Base-by-base conservation (phyloP, 768 basidiomycete species). In the Russula virescens region DNA sequence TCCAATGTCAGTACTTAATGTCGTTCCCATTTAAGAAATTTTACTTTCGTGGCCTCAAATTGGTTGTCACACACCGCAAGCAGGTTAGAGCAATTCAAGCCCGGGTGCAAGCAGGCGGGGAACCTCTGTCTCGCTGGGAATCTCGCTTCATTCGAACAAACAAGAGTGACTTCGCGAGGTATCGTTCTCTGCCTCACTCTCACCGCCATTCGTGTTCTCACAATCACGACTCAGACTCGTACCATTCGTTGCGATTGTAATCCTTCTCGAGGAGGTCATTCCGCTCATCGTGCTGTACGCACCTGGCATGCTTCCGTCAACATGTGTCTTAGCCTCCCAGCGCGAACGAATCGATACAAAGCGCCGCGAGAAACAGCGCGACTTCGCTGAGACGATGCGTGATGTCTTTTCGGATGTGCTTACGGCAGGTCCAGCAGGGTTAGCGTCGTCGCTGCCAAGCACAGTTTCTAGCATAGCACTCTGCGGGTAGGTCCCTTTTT, bases 301-400 rank as follows among this genome's bases (percentile, higher is more conserved):
- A n/a, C 92, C 92, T 2, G 83, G 81, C 70, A 80, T 91, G 76
- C 83, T 94, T 28, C 92, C 92, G 0, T 93, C 91, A 3, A 94
- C 92, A 0, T 93, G 91, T 70, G 80, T 94, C 58, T 81, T 94
- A 6, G 89, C 92, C 1, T 85, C 88, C 14, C 92, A 94, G 75
- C 83, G 80, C 42, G 71, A 87, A 76, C 75, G 93, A 75, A 78
- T 87, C 75, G 70, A 78, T 71, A 65, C 79, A 72, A 78, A 84
- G 75, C 72, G 79, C 69, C 67, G 80, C 73, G 70, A 82, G 42
- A 73, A 69, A 60, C 75, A 85, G 68, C 77, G 52, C 51, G 52
- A 54, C 4, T 68, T 52, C 57, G 68, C 69, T 28, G 60, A 65
- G 26, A 60, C 56, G 34, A 68, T 66, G 68, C 58, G 56, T 42